A percentile compares a stretch with the other conserved stretches of the same genome.
Conservation (phyloP, 2,329 filamentous ascomycete genomes). For the Dactylellina cionopaga region DNA sequence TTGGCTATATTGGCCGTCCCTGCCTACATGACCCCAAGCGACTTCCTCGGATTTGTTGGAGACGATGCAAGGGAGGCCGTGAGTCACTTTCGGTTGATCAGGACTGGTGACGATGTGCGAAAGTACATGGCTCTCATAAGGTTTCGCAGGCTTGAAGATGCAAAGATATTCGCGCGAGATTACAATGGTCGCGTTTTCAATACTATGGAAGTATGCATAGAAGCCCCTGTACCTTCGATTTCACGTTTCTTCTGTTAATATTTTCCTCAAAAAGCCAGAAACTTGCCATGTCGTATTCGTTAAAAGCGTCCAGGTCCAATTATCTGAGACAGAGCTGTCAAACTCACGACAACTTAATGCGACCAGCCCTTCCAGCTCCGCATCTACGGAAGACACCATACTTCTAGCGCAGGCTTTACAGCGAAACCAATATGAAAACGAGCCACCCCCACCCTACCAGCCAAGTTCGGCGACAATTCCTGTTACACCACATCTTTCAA, state of each 20-base stretch:
- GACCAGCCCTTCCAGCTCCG: constrained; percentile 54
- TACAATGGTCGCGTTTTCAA: constrained; percentile 96
- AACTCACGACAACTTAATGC: constrained; percentile 65
- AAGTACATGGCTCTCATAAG: constrained; percentile 93
- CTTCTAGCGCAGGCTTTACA: constrained; percentile 7
- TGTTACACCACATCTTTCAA: constrained; percentile 63
- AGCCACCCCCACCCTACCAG: constrained; percentile 58
- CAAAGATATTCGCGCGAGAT: constrained; percentile 80
- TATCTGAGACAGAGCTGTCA: constrained; percentile 68
- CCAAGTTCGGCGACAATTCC: constrained; percentile 51
- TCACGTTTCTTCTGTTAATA: constrained; percentile 38
- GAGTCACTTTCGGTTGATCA: constrained; percentile 92
- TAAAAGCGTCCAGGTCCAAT: constrained; percentile 63
- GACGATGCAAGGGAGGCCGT: constrained; percentile 86
- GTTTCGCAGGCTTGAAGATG: constrained; percentile 79
- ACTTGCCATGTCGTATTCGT: constrained; percentile 95
- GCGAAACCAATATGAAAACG: constrained; percentile 57
- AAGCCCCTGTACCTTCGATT: constrained; percentile 21
- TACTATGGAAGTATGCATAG: constrained; percentile 77
- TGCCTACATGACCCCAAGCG: constrained; percentile 88
- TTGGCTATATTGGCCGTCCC: constrained; percentile 94
- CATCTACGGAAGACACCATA: neutral
- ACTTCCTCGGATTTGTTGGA: constrained; percentile 90
- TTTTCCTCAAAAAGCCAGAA: constrained; percentile 78
- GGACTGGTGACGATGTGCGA: constrained; percentile 85